Conservation (phyloP, 2,329 filamentous ascomycete species). For the Colletotrichum destructivum region DNA sequence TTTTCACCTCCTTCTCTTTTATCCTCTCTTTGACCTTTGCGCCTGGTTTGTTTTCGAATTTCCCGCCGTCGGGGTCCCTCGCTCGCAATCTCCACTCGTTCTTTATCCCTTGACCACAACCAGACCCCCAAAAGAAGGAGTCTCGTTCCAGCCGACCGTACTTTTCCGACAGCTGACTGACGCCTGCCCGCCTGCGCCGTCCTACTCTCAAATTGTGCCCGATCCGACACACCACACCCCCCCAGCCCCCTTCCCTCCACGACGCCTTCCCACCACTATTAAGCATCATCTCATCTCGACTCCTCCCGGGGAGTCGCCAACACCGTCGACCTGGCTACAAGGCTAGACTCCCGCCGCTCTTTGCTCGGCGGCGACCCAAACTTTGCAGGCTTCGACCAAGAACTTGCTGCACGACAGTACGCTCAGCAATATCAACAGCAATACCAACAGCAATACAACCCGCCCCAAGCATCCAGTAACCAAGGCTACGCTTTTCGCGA, state of each 20-base stretch:
- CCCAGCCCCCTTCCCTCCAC: conserved; percentile 20
- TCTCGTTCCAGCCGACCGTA: conserved; percentile 16
- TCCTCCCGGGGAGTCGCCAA: conserved; percentile 48
- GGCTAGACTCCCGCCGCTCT: conserved; percentile 59
- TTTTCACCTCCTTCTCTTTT: conserved; percentile 12
- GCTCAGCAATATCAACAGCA: conserved; percentile 45
- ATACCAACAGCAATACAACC: conserved; percentile 43
- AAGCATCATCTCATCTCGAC: conserved; percentile 45
- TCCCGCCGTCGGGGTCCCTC: conserved; percentile 31
- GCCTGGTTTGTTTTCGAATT: conserved; percentile 36
- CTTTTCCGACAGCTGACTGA: conserved; percentile 20
- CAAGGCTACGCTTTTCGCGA: conserved; percentile 53
- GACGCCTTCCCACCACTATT: conserved; percentile 25
- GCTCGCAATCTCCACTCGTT: conserved; percentile 41
- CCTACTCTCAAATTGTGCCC: conserved; percentile 7
- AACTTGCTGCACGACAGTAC: conserved; percentile 47
- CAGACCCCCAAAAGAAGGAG: conserved; percentile 21
- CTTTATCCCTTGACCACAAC: conserved; percentile 34
- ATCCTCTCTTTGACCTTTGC: conserved; percentile 20
- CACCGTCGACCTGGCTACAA: conserved; percentile 53
- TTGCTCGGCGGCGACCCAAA: conserved; percentile 57
- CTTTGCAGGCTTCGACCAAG: conserved; percentile 48
- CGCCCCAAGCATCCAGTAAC: conserved; percentile 46
- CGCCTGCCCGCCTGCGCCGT: conserved; percentile 11
- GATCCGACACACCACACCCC: conserved; percentile 15